phyloP scores from a whole-genome alignment of 192 early-diverging fungal genomes.

The Gamsiella multidivaricata region DNA sequence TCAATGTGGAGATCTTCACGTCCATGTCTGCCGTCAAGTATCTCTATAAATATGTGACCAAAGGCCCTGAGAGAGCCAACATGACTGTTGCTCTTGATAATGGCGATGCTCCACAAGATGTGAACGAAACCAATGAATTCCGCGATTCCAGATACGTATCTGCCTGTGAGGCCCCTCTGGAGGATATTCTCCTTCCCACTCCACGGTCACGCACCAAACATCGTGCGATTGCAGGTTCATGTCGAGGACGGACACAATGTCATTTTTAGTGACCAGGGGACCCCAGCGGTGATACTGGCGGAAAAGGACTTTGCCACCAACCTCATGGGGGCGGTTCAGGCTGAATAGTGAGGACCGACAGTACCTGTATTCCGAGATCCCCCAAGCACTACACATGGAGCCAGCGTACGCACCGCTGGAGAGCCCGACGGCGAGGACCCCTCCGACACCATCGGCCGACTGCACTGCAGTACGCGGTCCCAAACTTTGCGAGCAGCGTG shows the following conservation, averaged over 20 bases:
- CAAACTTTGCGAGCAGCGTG: too few relatives aligned
- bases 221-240: conserved; percentile 36
- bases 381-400: too few relatives aligned
- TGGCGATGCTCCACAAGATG: background rate
- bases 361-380: too few relatives aligned
- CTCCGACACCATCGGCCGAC: too few relatives aligned
- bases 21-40: conserved; percentile 48
- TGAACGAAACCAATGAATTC: conserved; percentile 9
- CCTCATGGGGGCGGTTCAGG: too few relatives aligned
- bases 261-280: conserved; percentile 14
- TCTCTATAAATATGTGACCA: conserved; percentile 55
- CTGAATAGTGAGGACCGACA: too few relatives aligned
- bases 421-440: too few relatives aligned
- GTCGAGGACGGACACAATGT: conserved; percentile 33
- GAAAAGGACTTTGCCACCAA: conserved; percentile 7
- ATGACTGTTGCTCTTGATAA: background rate
- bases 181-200: conserved; percentile 41
- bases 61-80: conserved; percentile 40
- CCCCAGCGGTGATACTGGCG: conserved; percentile 6
- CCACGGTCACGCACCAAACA: conserved; percentile 33
- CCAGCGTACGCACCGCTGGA: too few relatives aligned
- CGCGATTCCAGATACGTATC: conserved; percentile 22
- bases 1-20: conserved; percentile 51
- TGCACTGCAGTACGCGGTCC: too few relatives aligned
- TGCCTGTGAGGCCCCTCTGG: conserved; percentile 41